Evolutionary conservation across 2,329 filamentous ascomycete species (phyloP), one percentile per base, ranked within the genome.

Genomic region (Chaetomium globosum): DNA sequence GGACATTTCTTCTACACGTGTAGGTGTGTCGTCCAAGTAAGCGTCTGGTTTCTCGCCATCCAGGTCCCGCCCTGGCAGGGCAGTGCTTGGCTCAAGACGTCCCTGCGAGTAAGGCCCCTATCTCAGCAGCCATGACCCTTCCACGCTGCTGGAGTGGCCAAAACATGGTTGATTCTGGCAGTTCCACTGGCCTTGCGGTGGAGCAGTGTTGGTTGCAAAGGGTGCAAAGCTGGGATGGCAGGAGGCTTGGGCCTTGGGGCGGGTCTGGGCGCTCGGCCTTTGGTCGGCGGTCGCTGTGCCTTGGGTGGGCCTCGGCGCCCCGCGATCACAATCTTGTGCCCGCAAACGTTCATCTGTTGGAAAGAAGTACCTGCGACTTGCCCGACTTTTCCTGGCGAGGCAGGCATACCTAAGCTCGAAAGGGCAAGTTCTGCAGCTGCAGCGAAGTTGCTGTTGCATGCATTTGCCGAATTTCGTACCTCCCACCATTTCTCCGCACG

Each of bases 291-390:
- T 33, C 46, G 36, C 52, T 16, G 31, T 23, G 30, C 30, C 43
- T 52, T 61, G 21, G 33, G 26, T 13, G 33, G 30, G 49, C 31
- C 23, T 43, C 19, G 28, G 21, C 39, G 30, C 48, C 33, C 33
- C 26, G 10, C 39, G 28, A 51, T 51, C 28, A 26, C 43, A 31
- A n/a, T 16, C 36, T 28, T 39, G 16, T n/a, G 31, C 51, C 51
- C 26, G 51, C 51, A 39, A 53, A 43, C 33, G 30, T 48, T 51
- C 26, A 26, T 28, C 30, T n/a, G 30, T 19, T 30, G 51, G 33
- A 36, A 36, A 36, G 31, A 68, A 55, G 65, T 66, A 64, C 66
- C 61, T 43, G 61, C 55, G 62, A 62, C 62, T 59, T 61, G 30
- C 51, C 51, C 21, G 36, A 49, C 39, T 43, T 43, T 43, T 43